Base-by-base conservation (phyloP, 768 basidiomycete genomes). In the Pisolithus albus region DNA sequence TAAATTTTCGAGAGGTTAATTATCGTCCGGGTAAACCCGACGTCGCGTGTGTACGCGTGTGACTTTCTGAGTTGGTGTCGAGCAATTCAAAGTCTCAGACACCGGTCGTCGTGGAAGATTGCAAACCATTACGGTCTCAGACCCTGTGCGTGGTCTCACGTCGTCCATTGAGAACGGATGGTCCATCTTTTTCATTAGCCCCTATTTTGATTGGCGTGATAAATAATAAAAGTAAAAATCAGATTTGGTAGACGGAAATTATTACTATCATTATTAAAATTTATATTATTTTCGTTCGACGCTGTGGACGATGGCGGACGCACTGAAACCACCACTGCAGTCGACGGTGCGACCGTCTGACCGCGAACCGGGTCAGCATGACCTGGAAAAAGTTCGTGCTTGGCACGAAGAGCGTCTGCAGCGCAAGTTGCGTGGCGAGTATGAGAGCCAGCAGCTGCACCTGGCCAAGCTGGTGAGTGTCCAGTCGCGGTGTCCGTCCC, bases 331-430 rank as follows among this genome's bases (percentile, higher is more conserved):
- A 9, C 83, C 83, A 5, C 67, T 85, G 44, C 77, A 76, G 18
- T 75, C 77, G 56, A 72, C 82, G 0, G 72, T 78, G 2, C 70
- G 78, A 21, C 82, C 85, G 63, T 46, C 46, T 28, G 45, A 52
- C 51, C 67, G 72, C 34, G 82, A 86, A 51, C 81, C 82, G 4
- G 72, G 70, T 7, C 59, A 61, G 5, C 61, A 64, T 1, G 77
- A 82, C 41, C 47, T 83, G 1, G 79, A 83, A 34, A 81, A 79
- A 46, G 63, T 88, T 4, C 62, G 71, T 28, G 71, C 82, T 70
- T 87, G 86, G 87, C 83, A 91, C 56, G 76, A 88, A 64, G 79
- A 86, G 47, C 79, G 90, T n/a, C 72, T 84, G 4, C 76, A 78
- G 30, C 73, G 83, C 51, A 80, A 78, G 60, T 70, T 92, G 47